These are phyloP conservation scores for Penicillium sp. DNA, from an alignment of 2,329 filamentous ascomycete species.

Conservation along the genomic window DNA sequence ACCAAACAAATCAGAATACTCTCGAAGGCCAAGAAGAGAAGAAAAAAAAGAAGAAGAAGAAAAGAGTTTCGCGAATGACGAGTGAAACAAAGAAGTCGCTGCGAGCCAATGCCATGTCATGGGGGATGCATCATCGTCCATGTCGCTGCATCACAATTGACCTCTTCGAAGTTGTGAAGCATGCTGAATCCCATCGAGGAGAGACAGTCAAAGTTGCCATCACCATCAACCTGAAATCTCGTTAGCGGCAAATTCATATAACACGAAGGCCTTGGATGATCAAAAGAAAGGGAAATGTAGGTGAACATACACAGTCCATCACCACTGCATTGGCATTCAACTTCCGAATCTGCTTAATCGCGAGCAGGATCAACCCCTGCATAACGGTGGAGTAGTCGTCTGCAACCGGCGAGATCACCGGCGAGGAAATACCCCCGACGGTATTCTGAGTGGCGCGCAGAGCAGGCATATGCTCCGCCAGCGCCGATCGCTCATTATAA, in stretches of 20 bases:
- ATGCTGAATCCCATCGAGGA: conserved; percentile 79
- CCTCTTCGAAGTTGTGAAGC: conserved; percentile 79
- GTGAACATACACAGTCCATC: conserved; percentile 73
- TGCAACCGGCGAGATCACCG: conserved; percentile 70
- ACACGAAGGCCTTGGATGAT: not conserved
- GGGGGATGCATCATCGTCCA: conserved; percentile 59
- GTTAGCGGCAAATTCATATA: conserved; percentile 32
- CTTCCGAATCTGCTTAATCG: conserved; percentile 78
- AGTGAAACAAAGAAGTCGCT: conserved; percentile 3
- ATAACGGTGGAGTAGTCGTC: conserved; percentile 72
- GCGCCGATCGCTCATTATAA: conserved; percentile 69
- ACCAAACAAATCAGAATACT: not conserved
- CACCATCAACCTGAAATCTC: conserved; percentile 63
- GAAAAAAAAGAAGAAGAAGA: not conserved
- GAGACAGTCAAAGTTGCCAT: conserved; percentile 73
- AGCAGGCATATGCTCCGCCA: conserved; percentile 71
- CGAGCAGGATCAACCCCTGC: conserved; percentile 79
- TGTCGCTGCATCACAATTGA: conserved; percentile 68
- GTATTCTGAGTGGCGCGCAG: conserved; percentile 61
- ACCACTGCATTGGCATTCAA: conserved; percentile 74
- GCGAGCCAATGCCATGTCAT: conserved; percentile 16
- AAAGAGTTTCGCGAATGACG: conserved; percentile 1
- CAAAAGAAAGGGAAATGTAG: not conserved
- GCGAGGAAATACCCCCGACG: conserved; percentile 77
- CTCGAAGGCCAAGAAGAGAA: conserved; percentile 1